A percentile compares a stretch with the other conserved stretches of the same genome.
Evolutionary conservation across 331 rosid species (phyloP).

Genomic region (Pyrus hybrid): DNA sequence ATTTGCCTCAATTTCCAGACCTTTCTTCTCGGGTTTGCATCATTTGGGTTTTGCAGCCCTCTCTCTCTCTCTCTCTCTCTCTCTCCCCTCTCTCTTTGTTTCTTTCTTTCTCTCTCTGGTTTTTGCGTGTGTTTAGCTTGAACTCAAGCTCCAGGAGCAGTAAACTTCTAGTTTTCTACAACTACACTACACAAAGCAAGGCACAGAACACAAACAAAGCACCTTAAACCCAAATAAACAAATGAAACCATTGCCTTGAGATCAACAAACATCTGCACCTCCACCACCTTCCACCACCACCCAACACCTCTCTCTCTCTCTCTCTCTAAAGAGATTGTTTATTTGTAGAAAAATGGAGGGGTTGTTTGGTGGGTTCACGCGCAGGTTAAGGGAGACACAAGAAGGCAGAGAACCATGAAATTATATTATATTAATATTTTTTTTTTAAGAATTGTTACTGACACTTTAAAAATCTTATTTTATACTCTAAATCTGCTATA

Average conservation of each 20-base stretch:
- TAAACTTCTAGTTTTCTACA: slow-evolving; percentile 7
- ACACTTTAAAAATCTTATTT: too few species aligned
- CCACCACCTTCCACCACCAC: slow-evolving; percentile 30
- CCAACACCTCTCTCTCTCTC: slow-evolving; percentile 32
- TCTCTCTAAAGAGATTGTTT: slow-evolving; percentile 7
- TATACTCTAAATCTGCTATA: too few species aligned
- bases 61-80: slow-evolving; percentile 17
- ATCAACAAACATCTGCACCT: slow-evolving; percentile 45
- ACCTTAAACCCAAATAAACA: not conserved
- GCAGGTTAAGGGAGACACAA: not conserved
- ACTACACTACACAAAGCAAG: slow-evolving; percentile 15
- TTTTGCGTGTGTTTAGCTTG: slow-evolving; percentile 21
- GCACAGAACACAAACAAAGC: slow-evolving; percentile 3
- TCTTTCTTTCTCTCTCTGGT: not conserved
- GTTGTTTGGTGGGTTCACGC: slow-evolving; percentile 28
- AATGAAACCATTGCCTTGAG: slow-evolving; percentile 51
- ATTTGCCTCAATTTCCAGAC: slow-evolving; percentile 56
- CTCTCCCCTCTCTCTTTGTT: slow-evolving; percentile 16
- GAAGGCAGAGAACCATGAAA: slow-evolving; percentile 2
- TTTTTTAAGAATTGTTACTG: too few species aligned
- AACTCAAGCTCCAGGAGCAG: slow-evolving; percentile 45
- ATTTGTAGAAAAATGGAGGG: slow-evolving; percentile 21
- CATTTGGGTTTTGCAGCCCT: slow-evolving; percentile 60
- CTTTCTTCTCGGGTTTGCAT: slow-evolving; percentile 46
- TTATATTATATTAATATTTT: not conserved